Evolutionary conservation across 2,329 filamentous ascomycete genomes (phyloP).

Genomic region (Chaetomium olivaceum): DNA sequence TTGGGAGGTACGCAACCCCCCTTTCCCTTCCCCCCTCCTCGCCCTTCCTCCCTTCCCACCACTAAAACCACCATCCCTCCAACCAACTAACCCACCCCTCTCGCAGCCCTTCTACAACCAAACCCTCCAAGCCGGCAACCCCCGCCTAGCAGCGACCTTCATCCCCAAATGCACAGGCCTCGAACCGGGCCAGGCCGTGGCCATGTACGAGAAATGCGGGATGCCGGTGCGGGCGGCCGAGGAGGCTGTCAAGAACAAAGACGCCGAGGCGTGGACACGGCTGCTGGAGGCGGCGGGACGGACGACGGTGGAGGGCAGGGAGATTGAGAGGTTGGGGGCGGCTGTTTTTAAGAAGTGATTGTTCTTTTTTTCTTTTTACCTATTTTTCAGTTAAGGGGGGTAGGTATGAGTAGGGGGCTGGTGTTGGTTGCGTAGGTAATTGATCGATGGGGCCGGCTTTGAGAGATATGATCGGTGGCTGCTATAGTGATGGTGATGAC

Average conservation of each 20-base stretch:
- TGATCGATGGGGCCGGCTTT: too few relatives aligned
- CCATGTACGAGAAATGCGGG: slow-evolving; percentile 97
- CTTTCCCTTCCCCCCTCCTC: background rate
- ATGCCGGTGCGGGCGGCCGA: slow-evolving; percentile 86
- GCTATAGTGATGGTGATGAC: too few relatives aligned
- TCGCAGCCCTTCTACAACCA: slow-evolving; percentile 85
- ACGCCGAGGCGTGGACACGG: slow-evolving; percentile 71
- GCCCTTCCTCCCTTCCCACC: background rate
- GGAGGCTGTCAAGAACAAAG: slow-evolving; percentile 81
- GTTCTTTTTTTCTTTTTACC: background rate
- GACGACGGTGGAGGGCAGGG: slow-evolving; percentile 64
- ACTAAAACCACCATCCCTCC: background rate
- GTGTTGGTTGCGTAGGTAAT: background rate
- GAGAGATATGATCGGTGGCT: too few relatives aligned
- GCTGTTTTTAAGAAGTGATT: slow-evolving; percentile 54
- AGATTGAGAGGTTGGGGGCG: slow-evolving; percentile 79
- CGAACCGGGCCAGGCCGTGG: slow-evolving; percentile 67
- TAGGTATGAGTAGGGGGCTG: background rate
- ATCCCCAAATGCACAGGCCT: slow-evolving; percentile 82
- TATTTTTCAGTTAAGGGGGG: background rate
- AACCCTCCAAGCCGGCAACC: slow-evolving; percentile 83
- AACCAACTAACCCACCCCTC: too few relatives aligned
- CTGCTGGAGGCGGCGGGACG: slow-evolving; percentile 73
- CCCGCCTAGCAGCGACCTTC: slow-evolving; percentile 78
- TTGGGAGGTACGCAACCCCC: slow-evolving; percentile 70